Percentiles rank a stretch among this genome's conserved stretches.
phyloP scores from a whole-genome alignment of 495 filamentous ascomycete species.

The Trichoderma erinaceum region DNA sequence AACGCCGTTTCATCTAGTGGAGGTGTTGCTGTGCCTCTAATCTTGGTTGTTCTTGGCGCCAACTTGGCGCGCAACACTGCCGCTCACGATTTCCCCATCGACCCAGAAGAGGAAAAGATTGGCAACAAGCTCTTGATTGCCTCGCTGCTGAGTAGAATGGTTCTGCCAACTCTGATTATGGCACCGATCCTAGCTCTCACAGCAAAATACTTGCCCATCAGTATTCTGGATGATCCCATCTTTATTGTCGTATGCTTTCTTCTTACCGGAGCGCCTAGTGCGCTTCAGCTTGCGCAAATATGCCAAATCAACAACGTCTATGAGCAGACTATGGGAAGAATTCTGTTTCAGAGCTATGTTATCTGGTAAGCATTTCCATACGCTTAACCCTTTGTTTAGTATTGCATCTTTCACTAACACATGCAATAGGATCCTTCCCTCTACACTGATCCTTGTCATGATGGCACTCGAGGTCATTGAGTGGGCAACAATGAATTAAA shows the following conservation, averaged over 20 bases:
- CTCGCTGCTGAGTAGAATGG: conserved; percentile 80
- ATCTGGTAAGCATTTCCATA: conserved; percentile 60
- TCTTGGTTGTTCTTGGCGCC: conserved; percentile 92
- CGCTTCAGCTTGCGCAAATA: conserved; percentile 92
- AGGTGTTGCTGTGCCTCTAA: conserved; percentile 88
- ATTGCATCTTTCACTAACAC: conserved; percentile 24
- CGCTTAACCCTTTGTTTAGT: neutral
- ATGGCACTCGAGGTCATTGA: conserved; percentile 88
- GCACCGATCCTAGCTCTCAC: conserved; percentile 83
- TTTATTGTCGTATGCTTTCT: conserved; percentile 97
- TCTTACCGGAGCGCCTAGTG: conserved; percentile 88
- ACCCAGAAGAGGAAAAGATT: conserved; percentile 58
- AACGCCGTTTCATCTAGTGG: conserved; percentile 78
- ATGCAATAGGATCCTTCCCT: conserved; percentile 74
- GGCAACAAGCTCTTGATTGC: conserved; percentile 77
- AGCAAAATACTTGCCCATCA: conserved; percentile 87
- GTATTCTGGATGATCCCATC: conserved; percentile 94
- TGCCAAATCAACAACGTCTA: conserved; percentile 98
- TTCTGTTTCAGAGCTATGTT: conserved; percentile 97
- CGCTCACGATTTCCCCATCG: conserved; percentile 45
- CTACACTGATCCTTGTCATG: conserved; percentile 84
- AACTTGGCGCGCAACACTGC: conserved; percentile 78
- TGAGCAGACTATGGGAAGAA: conserved; percentile 83
- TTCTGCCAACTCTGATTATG: conserved; percentile 88
- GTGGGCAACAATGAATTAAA: conserved; percentile 52